Percentiles rank a stretch among this genome's conserved stretches.
Evolutionary conservation across 495 filamentous ascomycete genomes (phyloP).

Genomic region (Lineolata rhizophorae): DNA sequence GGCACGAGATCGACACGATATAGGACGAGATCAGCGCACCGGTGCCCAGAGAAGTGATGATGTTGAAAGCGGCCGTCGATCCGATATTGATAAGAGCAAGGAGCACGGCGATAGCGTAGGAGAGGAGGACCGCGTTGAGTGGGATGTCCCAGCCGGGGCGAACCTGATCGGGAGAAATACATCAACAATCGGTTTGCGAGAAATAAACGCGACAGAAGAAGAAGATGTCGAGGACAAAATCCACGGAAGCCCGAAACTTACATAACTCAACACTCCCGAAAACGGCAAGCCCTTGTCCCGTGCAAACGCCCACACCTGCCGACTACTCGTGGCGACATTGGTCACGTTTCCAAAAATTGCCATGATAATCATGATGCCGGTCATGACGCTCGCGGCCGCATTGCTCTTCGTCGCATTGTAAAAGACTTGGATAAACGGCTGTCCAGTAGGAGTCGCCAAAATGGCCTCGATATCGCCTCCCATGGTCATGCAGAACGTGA

Average conservation of each 20-base stretch:
- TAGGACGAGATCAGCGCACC: constrained; percentile 15
- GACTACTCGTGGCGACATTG: constrained; percentile 9
- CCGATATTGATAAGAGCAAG: constrained; percentile 16
- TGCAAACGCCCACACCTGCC: constrained; percentile 11
- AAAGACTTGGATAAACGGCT: constrained; percentile 12
- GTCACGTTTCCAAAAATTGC: background rate
- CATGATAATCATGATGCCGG: constrained; percentile 2
- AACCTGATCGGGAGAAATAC: background rate
- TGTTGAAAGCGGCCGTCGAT: constrained; percentile 13
- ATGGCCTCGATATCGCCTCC: constrained; percentile 9
- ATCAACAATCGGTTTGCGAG: too few relatives aligned
- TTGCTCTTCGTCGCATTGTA: constrained; percentile 1
- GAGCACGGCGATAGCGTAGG: constrained; percentile 6
- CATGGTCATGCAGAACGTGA: constrained; percentile 10
- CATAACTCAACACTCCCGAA: constrained; percentile 1
- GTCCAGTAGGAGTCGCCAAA: constrained; percentile 7
- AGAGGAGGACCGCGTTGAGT: constrained; percentile 15
- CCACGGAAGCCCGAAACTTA: too few relatives aligned
- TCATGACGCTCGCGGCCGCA: constrained; percentile 2
- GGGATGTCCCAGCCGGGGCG: constrained; percentile 6
- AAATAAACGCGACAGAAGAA: background rate
- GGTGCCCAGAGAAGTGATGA: constrained; percentile 6
- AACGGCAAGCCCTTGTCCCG: constrained; percentile 6
- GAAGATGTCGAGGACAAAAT: background rate
- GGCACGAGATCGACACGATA: constrained; percentile 16